Base-by-base conservation (phyloP, 495 filamentous ascomycete species). In the Tuber brumale region DNA sequence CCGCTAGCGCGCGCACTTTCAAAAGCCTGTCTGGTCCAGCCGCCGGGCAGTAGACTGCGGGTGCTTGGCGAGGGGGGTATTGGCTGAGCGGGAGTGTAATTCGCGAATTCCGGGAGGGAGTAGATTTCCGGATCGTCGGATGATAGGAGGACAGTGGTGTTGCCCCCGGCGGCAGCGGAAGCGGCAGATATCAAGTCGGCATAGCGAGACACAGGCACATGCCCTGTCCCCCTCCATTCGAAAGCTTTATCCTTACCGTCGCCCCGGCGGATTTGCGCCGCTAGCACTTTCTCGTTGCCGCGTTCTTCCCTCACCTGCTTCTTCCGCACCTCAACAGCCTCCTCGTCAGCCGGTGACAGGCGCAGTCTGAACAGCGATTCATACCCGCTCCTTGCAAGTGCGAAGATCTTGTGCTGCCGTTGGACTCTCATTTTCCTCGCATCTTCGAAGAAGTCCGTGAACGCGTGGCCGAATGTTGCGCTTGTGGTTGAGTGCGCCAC, bases 41-140 rank as follows among this genome's bases (percentile, higher is more conserved):
- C 57, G 12, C 57, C 57, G 5, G 57, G 27, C 3, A 73, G 3
- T 66, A 70, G 9, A 6, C 27, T 66, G 27, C 27, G 27, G 31
- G 27, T 31, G 57, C 1, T 8, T 35, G 57, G 51, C 10, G 51
- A 10, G 51, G 51, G 14, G 8, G 57, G 51, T 0, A 27, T 0
- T 9, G n/a, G 87, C 77, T 93, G 92, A 0, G 91, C 91, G 5
- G 86, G 86, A 10, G 84, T 73, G 23, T 86, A 83, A 21, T 83
- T 80, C 2, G 80, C 82, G 43, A 93, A 85, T 76, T 93, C 90
- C 4, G 85, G 83, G 12, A 87, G 83, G 31, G 85, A 84, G 79
- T 92, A 91, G 21, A 93, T 87, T 51, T 88, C 88, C 0, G 91
- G 90, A 81, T 94, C 92, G 80, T 94, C 92, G 0, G 90, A 92